Base-by-base conservation (phyloP, 1,284 basidiomycete species). In the Puccinia novopanici region DNA sequence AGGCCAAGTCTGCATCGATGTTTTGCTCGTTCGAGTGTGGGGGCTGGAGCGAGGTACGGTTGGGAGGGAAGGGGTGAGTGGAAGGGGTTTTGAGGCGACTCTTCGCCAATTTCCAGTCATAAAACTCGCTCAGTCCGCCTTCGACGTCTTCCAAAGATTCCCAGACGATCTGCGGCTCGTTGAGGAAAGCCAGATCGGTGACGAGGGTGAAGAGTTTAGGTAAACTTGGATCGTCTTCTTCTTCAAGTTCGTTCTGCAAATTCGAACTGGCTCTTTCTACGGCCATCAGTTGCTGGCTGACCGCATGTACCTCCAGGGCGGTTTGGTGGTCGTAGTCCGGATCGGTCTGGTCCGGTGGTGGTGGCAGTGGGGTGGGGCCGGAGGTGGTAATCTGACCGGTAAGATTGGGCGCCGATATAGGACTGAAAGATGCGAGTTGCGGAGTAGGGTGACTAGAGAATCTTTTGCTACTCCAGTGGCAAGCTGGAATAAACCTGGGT, bases 91-190 rank as follows among this genome's bases (percentile, higher is more conserved):
- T 92, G 83, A 91, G 92, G 84, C 93, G 92, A 0, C 93, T 93
- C 0, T 92, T 87, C 50, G 88, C 84, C 81, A 93, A 91, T 59
- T 89, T 87, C 0, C 89, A 88, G 85, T 94, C 92, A 30, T 92
- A 92, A 84, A 93, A 95, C 3, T 89, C 89, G 22, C 91, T 90
- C 81, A 87, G 89, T 3, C 89, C 88, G 0, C 93, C 93, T 82
- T 95, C 93, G 55, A 95, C 89, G 83, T 97, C 94, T 83, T 92
- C 92, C 30, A 96, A 87, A 22, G 91, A 90, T 86, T 96, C 93
- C 93, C 94, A 95, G 4, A 95, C 86, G 37, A 95, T 90, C 24
- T 90, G 89, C 0, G 90, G 88, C 84, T 95, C 93, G 82, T 90
- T 86, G 19, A 91, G 86, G 85, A 95, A 94, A 30, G 91, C 89